phyloP scores from a whole-genome alignment of 305 asterid species.

The Solanum hybrid region DNA sequence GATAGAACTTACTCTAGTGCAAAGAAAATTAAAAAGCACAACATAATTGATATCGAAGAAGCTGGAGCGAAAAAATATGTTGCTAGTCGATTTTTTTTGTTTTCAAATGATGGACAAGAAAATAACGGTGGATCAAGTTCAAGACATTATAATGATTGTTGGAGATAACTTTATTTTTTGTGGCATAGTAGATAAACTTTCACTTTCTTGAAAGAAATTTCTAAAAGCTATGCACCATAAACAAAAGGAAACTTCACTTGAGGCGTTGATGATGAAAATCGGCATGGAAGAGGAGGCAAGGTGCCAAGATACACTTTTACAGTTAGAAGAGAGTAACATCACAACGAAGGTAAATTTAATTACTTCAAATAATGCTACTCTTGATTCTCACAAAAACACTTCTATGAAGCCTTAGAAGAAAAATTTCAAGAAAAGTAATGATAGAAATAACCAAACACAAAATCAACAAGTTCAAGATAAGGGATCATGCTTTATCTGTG shows the following conservation, averaged over 20 bases:
- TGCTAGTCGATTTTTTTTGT: background rate
- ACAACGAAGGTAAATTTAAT: too few species aligned
- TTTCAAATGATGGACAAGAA: background rate
- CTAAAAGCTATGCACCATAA: background rate
- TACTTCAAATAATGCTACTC: background rate
- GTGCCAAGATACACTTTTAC: too few species aligned
- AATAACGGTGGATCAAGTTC: background rate
- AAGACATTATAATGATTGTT: background rate
- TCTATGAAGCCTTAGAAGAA: background rate
- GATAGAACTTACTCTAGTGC: background rate
- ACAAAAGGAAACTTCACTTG: background rate
- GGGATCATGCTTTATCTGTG: background rate
- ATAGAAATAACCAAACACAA: background rate
- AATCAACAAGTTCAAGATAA: background rate
- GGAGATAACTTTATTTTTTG: background rate
- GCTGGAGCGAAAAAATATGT: background rate
- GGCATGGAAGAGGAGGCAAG: background rate
- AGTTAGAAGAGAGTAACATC: too few species aligned
- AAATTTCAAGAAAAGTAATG: too few species aligned
- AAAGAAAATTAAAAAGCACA: background rate
- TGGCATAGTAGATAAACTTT: background rate
- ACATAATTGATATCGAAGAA: too few species aligned
- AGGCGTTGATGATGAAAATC: background rate
- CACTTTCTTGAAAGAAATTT: background rate
- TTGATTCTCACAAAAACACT: background rate